These are phyloP conservation scores for Pythium phragmiticola DNA, from an alignment of 352 stramenopile species.

Conservation along the genomic window DNA sequence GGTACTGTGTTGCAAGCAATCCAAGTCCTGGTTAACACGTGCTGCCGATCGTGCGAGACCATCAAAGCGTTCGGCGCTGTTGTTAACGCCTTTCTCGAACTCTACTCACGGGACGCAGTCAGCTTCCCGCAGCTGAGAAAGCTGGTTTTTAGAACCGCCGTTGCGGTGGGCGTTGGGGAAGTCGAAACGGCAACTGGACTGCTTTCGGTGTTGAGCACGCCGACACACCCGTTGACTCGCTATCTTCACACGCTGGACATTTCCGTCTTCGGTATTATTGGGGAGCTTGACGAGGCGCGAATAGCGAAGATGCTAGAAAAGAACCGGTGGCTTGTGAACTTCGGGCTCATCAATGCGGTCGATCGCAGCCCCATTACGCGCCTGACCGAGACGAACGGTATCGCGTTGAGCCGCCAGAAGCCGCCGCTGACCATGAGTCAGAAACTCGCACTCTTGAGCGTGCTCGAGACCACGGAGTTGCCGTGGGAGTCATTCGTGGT, in stretches of 20 bases:
- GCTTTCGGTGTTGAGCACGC: not conserved
- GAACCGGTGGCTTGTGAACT: not conserved
- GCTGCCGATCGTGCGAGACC: not conserved
- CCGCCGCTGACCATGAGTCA: not conserved
- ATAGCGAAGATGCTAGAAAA: not conserved
- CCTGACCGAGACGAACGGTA: not conserved
- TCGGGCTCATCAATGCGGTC: no score
- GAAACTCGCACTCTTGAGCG: not conserved
- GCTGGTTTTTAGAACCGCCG: no score
- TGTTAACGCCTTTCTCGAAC: not conserved
- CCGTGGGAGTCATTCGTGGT: not conserved
- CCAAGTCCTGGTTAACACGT: not conserved
- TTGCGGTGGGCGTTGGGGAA: no score
- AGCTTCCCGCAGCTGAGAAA: no score
- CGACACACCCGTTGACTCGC: slow-evolving; percentile 1
- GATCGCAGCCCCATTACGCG: no score
- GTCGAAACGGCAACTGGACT: no score
- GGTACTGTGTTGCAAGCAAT: not conserved
- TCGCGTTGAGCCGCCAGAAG: not conserved
- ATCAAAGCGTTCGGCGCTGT: not conserved
- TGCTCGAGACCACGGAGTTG: not conserved
- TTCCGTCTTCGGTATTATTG: no score
- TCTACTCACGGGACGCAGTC: no score
- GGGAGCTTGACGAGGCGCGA: not conserved
- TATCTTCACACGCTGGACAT: slow-evolving; percentile 1